Conservation (phyloP, 805 yeast species). For the Torulaspora maleeae region DNA sequence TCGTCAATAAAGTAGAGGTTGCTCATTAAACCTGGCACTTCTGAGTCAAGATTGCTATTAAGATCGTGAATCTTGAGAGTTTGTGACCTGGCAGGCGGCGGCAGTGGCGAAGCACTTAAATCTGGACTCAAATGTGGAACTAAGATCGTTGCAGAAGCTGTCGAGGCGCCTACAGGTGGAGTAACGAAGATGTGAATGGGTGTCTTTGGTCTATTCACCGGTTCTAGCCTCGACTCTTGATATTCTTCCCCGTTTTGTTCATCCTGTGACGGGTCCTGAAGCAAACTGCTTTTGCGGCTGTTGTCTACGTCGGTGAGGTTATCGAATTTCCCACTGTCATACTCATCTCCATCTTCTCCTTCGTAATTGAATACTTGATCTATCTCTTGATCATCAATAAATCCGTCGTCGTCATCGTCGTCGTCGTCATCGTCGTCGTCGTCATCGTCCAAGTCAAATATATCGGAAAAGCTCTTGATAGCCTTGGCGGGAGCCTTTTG, state of each 20-base stretch:
- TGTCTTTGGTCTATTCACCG: constrained; percentile 1
- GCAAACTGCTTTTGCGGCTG: not conserved
- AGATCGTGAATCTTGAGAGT: constrained; percentile 39
- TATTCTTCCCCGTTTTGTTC: not conserved
- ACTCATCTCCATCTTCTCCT: not conserved
- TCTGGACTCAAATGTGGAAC: constrained; percentile 4
- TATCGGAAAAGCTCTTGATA: constrained; percentile 17
- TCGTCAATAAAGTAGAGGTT: constrained; percentile 34
- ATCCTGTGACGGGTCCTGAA: not conserved
- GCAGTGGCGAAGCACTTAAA: constrained; percentile 8
- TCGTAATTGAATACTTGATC: not conserved
- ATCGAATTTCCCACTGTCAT: not conserved
- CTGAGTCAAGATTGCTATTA: constrained; percentile 36
- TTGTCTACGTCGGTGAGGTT: not conserved
- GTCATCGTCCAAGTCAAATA: constrained; percentile 17
- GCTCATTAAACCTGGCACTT: constrained; percentile 33
- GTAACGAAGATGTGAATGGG: constrained; percentile 12
- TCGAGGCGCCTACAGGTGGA: constrained; percentile 7
- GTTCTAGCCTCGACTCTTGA: not conserved
- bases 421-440: too few relatives aligned
- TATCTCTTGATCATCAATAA: too few relatives aligned
- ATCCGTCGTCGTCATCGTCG: constrained; percentile 4
- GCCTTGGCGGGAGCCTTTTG: not conserved
- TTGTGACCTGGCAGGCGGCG: constrained; percentile 29
- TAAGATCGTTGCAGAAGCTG: not conserved